Evolutionary conservation across 179 eudicot genomes (phyloP).

Genomic region (Beta macrorhiza): DNA sequence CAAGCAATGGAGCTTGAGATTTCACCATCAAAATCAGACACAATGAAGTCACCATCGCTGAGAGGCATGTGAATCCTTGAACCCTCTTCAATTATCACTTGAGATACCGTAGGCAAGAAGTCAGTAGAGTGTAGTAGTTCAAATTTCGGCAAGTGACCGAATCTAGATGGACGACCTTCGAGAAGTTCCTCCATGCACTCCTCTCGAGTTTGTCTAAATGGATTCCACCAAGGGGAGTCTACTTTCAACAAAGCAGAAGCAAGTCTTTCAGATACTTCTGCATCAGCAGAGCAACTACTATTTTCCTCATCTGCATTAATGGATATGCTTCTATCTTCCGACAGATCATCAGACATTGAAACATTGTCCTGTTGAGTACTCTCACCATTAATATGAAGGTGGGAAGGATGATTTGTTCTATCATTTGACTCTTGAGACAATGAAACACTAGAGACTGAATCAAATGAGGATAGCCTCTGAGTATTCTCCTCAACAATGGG

Average conservation of each 20-base stretch:
- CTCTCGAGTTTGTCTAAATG: conserved; percentile 50
- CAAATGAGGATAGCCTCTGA: conserved; percentile 14
- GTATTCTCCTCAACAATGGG: conserved; percentile 25
- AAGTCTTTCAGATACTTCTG: conserved; percentile 26
- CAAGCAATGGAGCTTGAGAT: conserved; percentile 85
- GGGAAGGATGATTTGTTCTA: conserved; percentile 17
- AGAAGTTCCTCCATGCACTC: conserved; percentile 55
- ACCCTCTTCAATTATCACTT: conserved; percentile 61
- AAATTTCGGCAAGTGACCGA: conserved; percentile 38
- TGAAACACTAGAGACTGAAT: conserved; percentile 18
- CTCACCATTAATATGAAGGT: conserved; percentile 16
- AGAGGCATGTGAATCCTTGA: conserved; percentile 77
- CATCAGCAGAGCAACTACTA: conserved; percentile 16
- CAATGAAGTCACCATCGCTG: conserved; percentile 46
- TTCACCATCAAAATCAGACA: conserved; percentile 83
- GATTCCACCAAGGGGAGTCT: conserved; percentile 53
- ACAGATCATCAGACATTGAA: conserved; percentile 20
- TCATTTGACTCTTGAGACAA: conserved; percentile 24
- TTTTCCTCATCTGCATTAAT: conserved; percentile 33
- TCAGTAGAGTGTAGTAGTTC: conserved; percentile 37
- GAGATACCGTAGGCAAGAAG: conserved; percentile 39
- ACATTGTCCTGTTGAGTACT: conserved; percentile 24
- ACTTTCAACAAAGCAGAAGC: conserved; percentile 19
- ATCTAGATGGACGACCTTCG: conserved; percentile 42
- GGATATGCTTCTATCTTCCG: conserved; percentile 34